Evolutionary conservation across 805 yeast genomes (phyloP).

Genomic region (Saccharomycopsis malanga): DNA sequence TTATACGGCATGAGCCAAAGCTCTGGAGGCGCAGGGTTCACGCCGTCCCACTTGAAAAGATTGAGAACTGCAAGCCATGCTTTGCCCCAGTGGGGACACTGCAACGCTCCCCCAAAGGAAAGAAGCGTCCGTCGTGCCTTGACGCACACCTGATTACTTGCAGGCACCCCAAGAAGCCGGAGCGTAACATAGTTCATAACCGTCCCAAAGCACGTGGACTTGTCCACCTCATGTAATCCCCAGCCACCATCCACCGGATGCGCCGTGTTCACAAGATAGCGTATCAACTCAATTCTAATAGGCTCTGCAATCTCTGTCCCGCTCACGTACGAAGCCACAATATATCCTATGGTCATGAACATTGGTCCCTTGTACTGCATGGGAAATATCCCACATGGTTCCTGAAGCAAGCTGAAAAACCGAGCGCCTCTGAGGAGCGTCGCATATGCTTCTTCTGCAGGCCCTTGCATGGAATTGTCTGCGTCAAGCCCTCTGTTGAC

Average conservation of each 20-base stretch:
- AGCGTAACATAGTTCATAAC: constrained; percentile 76
- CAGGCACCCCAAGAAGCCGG: constrained; percentile 68
- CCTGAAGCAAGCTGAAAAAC: constrained; percentile 67
- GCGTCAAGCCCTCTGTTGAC: constrained; percentile 28
- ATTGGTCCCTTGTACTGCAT: constrained; percentile 95
- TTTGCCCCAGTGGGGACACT: constrained; percentile 97
- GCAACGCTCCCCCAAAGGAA: constrained; percentile 81
- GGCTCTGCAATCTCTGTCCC: constrained; percentile 61
- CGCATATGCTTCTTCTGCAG: constrained; percentile 36
- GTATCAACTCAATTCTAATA: constrained; percentile 58
- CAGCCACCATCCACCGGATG: constrained; percentile 99
- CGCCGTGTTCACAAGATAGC: constrained; percentile 84
- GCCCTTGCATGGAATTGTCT: no score
- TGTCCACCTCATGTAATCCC: constrained; percentile 92
- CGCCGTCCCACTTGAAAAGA: constrained; percentile 91
- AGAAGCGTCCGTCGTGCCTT: constrained; percentile 68
- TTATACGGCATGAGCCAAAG: constrained; percentile 80
- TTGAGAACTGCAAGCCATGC: constrained; percentile 78
- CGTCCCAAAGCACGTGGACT: constrained; percentile 94
- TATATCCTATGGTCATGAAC: constrained; percentile 91
- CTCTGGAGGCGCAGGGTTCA: constrained; percentile 97
- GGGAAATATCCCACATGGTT: constrained; percentile 81
- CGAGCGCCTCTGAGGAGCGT: constrained; percentile 70
- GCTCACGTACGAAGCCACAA: constrained; percentile 66
- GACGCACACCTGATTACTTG: constrained; percentile 67